Conservation (phyloP, 2,329 filamentous ascomycete genomes). For the Penicillium expansum region DNA sequence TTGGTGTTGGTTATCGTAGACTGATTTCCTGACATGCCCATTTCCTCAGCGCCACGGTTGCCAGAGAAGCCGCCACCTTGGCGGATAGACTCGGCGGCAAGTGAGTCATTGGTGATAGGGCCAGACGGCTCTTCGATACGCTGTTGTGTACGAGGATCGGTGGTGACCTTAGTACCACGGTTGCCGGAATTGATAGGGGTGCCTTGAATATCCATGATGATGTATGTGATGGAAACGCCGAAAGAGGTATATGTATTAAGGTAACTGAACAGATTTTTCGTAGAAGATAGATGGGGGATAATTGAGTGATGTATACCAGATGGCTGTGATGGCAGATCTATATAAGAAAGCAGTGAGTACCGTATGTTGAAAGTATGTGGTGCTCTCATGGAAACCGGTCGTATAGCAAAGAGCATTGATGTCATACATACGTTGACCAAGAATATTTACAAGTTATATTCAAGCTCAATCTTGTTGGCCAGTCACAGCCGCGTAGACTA, state of each 20-base stretch:
- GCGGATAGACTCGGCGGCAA: conserved; percentile 69
- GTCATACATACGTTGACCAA: conserved; percentile 32
- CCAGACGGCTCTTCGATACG: conserved; percentile 64
- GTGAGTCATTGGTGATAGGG: conserved; percentile 63
- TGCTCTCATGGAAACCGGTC: neutral
- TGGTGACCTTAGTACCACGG: conserved; percentile 45
- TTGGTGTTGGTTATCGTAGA: conserved; percentile 58
- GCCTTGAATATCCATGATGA: conserved; percentile 43
- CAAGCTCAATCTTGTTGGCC: conserved; percentile 9
- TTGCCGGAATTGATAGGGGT: conserved; percentile 32
- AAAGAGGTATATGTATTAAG: neutral
- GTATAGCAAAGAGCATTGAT: conserved; percentile 22
- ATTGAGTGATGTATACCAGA: neutral
- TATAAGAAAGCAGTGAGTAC: conserved; percentile 17
- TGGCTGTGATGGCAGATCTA: conserved; percentile 17
- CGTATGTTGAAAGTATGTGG: neutral
- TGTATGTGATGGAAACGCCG: neutral
- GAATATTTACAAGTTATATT: neutral
- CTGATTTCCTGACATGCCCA: conserved; percentile 50
- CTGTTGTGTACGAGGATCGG: conserved; percentile 50
- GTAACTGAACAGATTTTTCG: neutral
- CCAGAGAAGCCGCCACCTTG: conserved; percentile 59
- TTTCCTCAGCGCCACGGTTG: conserved; percentile 56
- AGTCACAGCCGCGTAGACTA: conserved; percentile 16
- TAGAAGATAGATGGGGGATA: neutral